Percentiles rank a stretch among this genome's conserved stretches.
phyloP scores from a whole-genome alignment of 768 basidiomycete species.

The Amanita pallidorosea region DNA sequence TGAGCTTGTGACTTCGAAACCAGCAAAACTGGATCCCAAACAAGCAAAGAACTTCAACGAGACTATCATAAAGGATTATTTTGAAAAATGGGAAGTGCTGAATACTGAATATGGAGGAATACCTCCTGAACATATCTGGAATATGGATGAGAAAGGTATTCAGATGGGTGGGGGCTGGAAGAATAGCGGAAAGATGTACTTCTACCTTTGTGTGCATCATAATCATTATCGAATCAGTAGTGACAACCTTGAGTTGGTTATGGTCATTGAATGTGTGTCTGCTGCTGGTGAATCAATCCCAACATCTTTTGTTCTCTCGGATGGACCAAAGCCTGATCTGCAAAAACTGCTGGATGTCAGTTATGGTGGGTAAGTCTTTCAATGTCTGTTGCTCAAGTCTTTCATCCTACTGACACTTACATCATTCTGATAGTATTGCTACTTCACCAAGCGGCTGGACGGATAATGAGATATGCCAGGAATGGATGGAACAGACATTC shows the following conservation, averaged over 20 bases:
- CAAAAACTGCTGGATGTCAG: conserved; percentile 12
- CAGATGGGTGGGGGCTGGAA: conserved; percentile 17
- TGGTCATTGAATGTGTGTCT: conserved; percentile 26
- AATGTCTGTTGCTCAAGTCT: conserved; percentile 25
- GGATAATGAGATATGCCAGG: too few relatives aligned
- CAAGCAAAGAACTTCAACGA: conserved; percentile 3
- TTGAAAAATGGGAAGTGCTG: not conserved
- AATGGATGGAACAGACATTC: too few relatives aligned
- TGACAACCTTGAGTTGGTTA: conserved; percentile 30
- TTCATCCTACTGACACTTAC: not conserved
- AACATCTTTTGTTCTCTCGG: conserved; percentile 12
- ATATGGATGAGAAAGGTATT: conserved; percentile 20
- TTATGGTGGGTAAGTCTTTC: conserved; percentile 25
- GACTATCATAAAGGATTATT: conserved; percentile 1
- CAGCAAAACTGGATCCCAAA: not conserved
- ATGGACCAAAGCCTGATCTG: conserved; percentile 12
- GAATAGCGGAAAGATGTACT: not conserved
- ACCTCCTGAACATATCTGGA: conserved; percentile 17
- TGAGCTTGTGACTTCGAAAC: not conserved
- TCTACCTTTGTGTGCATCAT: not conserved
- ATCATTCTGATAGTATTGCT: not conserved
- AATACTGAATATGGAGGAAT: conserved; percentile 7
- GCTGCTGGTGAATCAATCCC: conserved; percentile 20
- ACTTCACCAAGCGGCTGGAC: conserved; percentile 3
- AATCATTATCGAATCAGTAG: conserved; percentile 13